Percentiles rank a stretch among this genome's conserved stretches.
Conservation (phyloP, 768 basidiomycete genomes). For the Podaxis sp. region DNA sequence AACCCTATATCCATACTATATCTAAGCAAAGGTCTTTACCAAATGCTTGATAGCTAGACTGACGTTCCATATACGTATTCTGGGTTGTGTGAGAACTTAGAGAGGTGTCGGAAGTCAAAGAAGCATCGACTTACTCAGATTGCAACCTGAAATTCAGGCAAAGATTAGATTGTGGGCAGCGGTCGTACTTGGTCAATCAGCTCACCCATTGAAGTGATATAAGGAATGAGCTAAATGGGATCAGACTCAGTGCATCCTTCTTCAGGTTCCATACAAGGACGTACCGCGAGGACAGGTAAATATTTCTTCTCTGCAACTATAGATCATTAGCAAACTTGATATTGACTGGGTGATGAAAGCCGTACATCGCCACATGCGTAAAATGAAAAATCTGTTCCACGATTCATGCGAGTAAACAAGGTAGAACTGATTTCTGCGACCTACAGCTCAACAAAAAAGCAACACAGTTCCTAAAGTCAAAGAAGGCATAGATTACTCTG, state of each 20-base stretch:
- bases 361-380: conserved; percentile 12
- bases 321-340: background rate
- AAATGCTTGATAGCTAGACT: background rate
- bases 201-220: background rate
- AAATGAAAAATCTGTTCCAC: background rate
- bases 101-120: background rate
- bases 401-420: background rate
- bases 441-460: conserved; percentile 1
- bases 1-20: background rate
- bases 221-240: conserved; percentile 1
- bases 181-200: background rate
- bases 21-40: background rate
- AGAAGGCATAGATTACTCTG: background rate
- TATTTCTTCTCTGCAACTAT: conserved; percentile 8
- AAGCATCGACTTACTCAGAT: background rate
- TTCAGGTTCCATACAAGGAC: background rate
- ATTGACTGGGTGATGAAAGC: no score
- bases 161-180: background rate
- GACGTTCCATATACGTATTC: conserved; percentile 3
- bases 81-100: background rate
- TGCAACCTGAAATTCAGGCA: background rate
- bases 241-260: background rate
- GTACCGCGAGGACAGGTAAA: conserved; percentile 1
- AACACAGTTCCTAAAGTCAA: background rate
- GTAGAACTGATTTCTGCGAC: background rate